Evolutionary conservation across 2,329 filamentous ascomycete genomes (phyloP).

Genomic region (Colletotrichum destructivum): DNA sequence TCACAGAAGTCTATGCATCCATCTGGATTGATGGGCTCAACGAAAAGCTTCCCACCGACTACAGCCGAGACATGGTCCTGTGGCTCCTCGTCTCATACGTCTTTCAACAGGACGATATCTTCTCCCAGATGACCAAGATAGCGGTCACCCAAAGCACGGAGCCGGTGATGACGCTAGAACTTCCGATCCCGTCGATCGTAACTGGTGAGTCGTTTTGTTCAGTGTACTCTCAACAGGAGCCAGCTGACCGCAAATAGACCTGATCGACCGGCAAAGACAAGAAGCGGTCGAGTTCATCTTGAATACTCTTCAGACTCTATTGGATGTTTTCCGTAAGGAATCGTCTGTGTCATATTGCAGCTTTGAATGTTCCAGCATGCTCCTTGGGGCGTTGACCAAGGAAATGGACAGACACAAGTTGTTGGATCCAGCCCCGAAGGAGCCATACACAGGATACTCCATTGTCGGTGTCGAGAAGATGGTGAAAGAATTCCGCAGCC

Average conservation of each 20-base stretch:
- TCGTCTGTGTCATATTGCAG: background rate
- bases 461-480: rapidly evolving
- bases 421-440: too few species aligned
- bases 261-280: background rate
- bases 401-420: background rate
- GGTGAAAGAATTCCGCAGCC: background rate
- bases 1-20: conserved; percentile 31
- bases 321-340: rapidly evolving
- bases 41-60: background rate
- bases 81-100: conserved; percentile 42
- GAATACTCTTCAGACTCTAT: too few species aligned
- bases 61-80: conserved; percentile 29
- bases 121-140: conserved; percentile 29
- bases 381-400: background rate
- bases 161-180: background rate
- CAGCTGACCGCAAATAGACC: background rate
- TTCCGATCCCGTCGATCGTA: background rate
- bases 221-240: too few species aligned
- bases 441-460: background rate
- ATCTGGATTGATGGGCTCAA: conserved; percentile 41
- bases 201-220: background rate
- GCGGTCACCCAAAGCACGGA: conserved; percentile 26
- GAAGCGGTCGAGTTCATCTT: background rate
- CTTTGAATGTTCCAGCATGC: background rate
- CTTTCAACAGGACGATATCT: conserved; percentile 17